Conservation (phyloP, 2,329 filamentous ascomycete genomes). For the Colletotrichum truncatum region DNA sequence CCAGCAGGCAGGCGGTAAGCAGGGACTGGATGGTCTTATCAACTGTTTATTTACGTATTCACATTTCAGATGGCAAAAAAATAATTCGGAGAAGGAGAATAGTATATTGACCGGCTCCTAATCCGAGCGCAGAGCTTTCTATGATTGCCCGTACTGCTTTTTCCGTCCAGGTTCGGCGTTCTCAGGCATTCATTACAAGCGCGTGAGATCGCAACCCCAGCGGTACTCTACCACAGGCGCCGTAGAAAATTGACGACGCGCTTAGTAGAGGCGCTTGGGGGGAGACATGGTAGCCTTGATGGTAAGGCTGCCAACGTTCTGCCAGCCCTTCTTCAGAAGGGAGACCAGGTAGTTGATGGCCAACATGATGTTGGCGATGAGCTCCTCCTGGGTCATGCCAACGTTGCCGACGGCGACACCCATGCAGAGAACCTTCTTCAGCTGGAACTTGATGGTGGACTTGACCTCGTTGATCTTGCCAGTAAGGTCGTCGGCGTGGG, state of each 20-base stretch:
- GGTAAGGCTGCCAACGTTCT: constrained; percentile 99
- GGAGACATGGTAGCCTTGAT: constrained; percentile 99
- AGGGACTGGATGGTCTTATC: background rate
- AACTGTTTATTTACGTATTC: background rate
- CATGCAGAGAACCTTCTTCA: constrained; percentile 99
- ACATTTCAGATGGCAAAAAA: background rate
- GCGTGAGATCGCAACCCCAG: background rate
- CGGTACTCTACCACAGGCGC: constrained; percentile 12
- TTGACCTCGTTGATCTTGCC: constrained; percentile 99
- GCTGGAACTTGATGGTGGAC: constrained; percentile 99
- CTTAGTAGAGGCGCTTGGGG: constrained; percentile 96
- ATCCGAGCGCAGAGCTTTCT: constrained; percentile 29
- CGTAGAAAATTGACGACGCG: constrained; percentile 25
- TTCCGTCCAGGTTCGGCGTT: background rate
- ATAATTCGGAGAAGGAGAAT: constrained; percentile 5
- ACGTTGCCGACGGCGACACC: constrained; percentile 99
- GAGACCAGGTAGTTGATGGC: constrained; percentile 99
- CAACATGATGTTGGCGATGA: constrained; percentile 99
- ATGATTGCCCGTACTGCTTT: constrained; percentile 12
- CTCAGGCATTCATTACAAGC: constrained; percentile 9
- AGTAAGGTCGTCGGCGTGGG: constrained; percentile 92
- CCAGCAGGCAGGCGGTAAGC: background rate
- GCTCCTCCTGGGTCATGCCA: constrained; percentile 94
- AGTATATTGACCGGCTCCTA: constrained; percentile 23
- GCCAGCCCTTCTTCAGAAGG: constrained; percentile 99